Evolutionary conservation across 2,329 filamentous ascomycete species (phyloP), one percentile per base, ranked within the genome.

Genomic region (Fusarium coicis): DNA sequence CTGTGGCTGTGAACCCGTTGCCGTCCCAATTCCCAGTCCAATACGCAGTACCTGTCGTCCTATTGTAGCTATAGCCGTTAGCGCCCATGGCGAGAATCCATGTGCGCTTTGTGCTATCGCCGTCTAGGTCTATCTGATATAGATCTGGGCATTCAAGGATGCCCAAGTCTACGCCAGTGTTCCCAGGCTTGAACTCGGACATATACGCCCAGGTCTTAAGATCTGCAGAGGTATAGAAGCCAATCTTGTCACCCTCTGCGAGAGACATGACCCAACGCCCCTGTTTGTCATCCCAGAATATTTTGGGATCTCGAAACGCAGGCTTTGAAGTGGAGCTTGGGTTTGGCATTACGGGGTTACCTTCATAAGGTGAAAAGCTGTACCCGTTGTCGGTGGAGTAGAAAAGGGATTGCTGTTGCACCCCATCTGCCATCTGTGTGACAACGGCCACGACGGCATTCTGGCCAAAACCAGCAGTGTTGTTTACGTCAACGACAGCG

Each of bases 331-430:
- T 47, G 19, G 54, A 30, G 2, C 12, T 28, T 23, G 54, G 54
- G 23, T 57, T 57, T 28, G 40, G 54, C 40, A 57, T 57, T n/a
- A 46, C 40, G 7, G 54, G 54, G n/a, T 47, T 57, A 10, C 54
- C 30, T 6, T 18, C 7, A 19, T 57, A 47, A 28, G 40, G 30
- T 7, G 4, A 14, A 15, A 57, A 57, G 10, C 40, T 57, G 23
- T 57, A 47, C 10, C 54, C 54, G 7, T 47, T n/a, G 10, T 57
- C 30, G 16, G 30, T 57, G 10, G 54, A 57, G n/a, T 36, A 47
- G 40, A 57, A 57, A n/a, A 57, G 54, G 28, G 54, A 57, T 19
- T 57, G 54, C 23, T 57, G 54, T 47, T 57, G 54, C n/a, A 57
- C 2, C 9, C 54, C 54, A 47, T 47, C 26, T 36, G 30, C 30